Conservation (phyloP, 169 alveolate genomes). For the Babesia divergens region DNA sequence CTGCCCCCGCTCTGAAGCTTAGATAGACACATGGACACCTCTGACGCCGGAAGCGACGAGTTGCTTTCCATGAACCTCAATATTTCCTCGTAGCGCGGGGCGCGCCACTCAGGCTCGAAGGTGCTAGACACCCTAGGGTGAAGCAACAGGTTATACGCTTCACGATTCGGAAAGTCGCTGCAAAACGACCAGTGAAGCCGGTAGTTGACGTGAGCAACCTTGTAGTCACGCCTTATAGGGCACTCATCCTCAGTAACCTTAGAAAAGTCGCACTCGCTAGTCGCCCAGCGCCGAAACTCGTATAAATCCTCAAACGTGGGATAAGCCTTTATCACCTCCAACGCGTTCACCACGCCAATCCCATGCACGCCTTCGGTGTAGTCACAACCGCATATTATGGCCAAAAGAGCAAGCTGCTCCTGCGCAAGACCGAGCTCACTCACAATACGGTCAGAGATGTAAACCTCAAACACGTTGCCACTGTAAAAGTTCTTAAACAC, state of each 20-base stretch:
- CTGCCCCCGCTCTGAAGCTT: constrained; percentile 24
- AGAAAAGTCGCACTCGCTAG: constrained; percentile 63
- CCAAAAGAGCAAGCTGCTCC: constrained; percentile 84
- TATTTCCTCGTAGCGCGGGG: constrained; percentile 11
- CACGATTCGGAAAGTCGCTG: constrained; percentile 72
- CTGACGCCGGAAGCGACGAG: constrained; percentile 46
- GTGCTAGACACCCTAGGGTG: constrained; percentile 61
- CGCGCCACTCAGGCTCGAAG: constrained; percentile 33
- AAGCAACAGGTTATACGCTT: constrained; percentile 72
- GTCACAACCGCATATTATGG: constrained; percentile 91
- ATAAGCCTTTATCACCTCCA: constrained; percentile 87
- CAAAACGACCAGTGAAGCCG: constrained; percentile 73
- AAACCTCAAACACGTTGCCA: constrained; percentile 83
- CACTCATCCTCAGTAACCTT: constrained; percentile 49
- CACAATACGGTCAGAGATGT: constrained; percentile 72
- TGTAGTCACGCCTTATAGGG: constrained; percentile 56
- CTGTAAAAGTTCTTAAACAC: constrained; percentile 87
- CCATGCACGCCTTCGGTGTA: constrained; percentile 94
- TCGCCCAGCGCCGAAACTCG: constrained; percentile 78
- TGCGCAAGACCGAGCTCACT: constrained; percentile 80
- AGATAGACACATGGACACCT: constrained; percentile 38
- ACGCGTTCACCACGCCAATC: constrained; percentile 93
- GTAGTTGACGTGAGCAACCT: constrained; percentile 71
- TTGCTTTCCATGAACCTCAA: constrained; percentile 27
- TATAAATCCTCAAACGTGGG: constrained; percentile 81